Evolutionary conservation across 2,329 filamentous ascomycete genomes (phyloP).

Genomic region (Aspergillus sp.): DNA sequence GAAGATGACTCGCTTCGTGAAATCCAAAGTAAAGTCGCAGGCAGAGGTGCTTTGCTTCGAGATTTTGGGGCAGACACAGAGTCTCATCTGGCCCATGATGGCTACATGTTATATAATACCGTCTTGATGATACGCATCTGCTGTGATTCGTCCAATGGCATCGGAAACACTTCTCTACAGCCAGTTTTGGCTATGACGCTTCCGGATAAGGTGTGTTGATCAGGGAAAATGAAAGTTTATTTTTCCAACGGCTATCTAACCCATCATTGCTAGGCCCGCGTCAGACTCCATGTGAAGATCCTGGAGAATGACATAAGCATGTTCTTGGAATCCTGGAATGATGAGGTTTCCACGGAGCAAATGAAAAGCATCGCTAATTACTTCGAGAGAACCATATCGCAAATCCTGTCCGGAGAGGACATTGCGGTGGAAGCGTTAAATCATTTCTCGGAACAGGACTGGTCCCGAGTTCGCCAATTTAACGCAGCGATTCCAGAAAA

Average conservation of each 20-base stretch:
- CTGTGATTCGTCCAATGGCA: slow-evolving; percentile 19
- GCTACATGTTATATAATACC: slow-evolving; percentile 36
- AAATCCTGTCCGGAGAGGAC: slow-evolving; percentile 46
- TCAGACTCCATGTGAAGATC: slow-evolving; percentile 37
- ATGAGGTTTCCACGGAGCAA: slow-evolving; percentile 37
- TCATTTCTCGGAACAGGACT: slow-evolving; percentile 57
- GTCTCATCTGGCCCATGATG: slow-evolving; percentile 8
- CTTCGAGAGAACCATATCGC: slow-evolving; percentile 54
- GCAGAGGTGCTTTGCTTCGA: slow-evolving; percentile 8
- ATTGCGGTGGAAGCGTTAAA: slow-evolving; percentile 49
- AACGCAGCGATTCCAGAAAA: slow-evolving; percentile 46
- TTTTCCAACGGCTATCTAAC: slow-evolving; percentile 5
- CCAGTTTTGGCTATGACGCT: slow-evolving; percentile 29
- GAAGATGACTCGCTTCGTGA: slow-evolving; percentile 28
- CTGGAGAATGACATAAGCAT: slow-evolving; percentile 34
- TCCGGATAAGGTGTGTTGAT: slow-evolving; percentile 32
- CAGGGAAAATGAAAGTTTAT: background rate
- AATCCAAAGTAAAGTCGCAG: slow-evolving; percentile 29
- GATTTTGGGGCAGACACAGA: slow-evolving; percentile 11
- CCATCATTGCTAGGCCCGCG: slow-evolving; percentile 28
- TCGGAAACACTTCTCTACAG: slow-evolving; percentile 18
- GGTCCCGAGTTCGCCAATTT: slow-evolving; percentile 55
- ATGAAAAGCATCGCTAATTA: slow-evolving; percentile 51
- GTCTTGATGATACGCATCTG: slow-evolving; percentile 36
- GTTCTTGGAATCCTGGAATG: slow-evolving; percentile 41